These are phyloP conservation scores for Tulasnella sp. DNA, from an alignment of 768 basidiomycete genomes.

Conservation along the genomic window DNA sequence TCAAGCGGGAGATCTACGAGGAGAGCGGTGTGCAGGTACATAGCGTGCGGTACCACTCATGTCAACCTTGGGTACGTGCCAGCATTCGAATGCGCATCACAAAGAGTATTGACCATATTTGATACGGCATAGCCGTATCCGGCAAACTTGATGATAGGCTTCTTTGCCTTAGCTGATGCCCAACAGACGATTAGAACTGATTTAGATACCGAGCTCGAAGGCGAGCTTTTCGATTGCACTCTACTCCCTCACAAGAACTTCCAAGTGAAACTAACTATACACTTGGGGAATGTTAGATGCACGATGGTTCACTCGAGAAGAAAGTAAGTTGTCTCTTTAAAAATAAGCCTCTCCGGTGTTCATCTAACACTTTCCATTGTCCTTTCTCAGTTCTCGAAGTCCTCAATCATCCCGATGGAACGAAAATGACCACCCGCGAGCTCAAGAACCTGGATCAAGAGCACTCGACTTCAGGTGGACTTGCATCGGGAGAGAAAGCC, in stretches of 20 bases:
- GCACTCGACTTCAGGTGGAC: conserved; percentile 2
- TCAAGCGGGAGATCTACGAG: conserved; percentile 88
- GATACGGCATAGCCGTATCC: conserved; percentile 63
- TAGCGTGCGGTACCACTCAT: conserved; percentile 72
- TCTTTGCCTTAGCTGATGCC: conserved; percentile 68
- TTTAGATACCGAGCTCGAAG: conserved; percentile 91
- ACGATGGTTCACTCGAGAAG: conserved; percentile 72
- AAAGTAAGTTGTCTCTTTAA: conserved; percentile 27
- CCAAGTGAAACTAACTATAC: not conserved
- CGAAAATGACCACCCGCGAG: conserved; percentile 38
- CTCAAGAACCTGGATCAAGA: conserved; percentile 36
- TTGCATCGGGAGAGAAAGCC: conserved; percentile 22
- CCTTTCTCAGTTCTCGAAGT: conserved; percentile 38
- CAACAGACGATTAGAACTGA: conserved; percentile 67
- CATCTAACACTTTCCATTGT: not conserved
- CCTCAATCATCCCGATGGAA: conserved; percentile 46
- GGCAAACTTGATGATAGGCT: conserved; percentile 83
- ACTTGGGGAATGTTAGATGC: conserved; percentile 48
- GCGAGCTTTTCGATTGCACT: conserved; percentile 36
- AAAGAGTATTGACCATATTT: not conserved
- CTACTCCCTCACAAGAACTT: not conserved
- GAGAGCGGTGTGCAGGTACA: conserved; percentile 87
- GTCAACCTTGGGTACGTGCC: conserved; percentile 63
- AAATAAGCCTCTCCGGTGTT: not conserved
- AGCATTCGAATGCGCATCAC: not conserved